Evolutionary conservation across 371 early-diverging fungal genomes (phyloP).

Genomic region (Mucor saturninus): DNA sequence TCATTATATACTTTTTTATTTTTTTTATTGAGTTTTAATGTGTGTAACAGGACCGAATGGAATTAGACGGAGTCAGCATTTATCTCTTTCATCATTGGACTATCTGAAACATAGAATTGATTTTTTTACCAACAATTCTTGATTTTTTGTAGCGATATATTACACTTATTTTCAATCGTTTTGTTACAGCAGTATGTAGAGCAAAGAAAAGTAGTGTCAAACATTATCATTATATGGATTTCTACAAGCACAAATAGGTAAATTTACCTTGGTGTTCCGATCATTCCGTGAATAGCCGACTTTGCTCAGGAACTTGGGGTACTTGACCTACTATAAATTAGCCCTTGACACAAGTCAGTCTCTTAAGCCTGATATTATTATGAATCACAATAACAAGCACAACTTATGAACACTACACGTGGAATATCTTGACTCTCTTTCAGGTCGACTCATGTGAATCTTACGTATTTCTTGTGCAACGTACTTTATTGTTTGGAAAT

Average conservation of each 20-base stretch:
- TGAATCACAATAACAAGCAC: background rate
- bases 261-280: slow-evolving; percentile 26
- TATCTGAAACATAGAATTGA: background rate
- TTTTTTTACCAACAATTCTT: background rate
- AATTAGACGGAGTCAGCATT: slow-evolving; percentile 18
- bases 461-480: slow-evolving; percentile 10
- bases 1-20: slow-evolving; percentile 12
- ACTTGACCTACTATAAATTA: background rate
- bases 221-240: background rate
- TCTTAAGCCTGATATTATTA: background rate
- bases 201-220: background rate
- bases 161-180: background rate
- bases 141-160: background rate
- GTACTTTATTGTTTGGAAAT: slow-evolving; percentile 1
- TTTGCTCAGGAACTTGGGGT: background rate
- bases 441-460: slow-evolving; percentile 20
- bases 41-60: slow-evolving; percentile 4
- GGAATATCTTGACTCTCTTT: background rate
- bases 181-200: background rate
- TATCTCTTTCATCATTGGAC: slow-evolving; percentile 1
- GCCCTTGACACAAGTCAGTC: background rate
- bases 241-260: background rate
- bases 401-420: background rate
- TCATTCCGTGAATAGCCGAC: slow-evolving; percentile 39
- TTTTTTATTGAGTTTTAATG: background rate